Conservation (phyloP, 164 flowering plant species). For the Annona squamosa region DNA sequence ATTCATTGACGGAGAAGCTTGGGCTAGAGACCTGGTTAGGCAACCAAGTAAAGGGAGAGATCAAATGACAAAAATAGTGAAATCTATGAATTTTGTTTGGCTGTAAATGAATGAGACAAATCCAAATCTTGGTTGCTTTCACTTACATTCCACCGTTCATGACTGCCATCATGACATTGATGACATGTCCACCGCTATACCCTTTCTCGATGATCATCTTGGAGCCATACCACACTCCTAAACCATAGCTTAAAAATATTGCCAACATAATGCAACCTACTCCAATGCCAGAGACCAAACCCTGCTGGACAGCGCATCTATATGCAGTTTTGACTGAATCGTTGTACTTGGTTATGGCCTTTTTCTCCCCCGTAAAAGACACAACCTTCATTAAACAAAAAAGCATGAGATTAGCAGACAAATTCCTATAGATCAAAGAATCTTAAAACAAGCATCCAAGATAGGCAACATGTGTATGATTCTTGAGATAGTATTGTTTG, state of each 20-base stretch:
- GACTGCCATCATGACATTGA: constrained; percentile 48
- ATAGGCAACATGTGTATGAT: not conserved
- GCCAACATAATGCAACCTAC: constrained; percentile 29
- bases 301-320: constrained; percentile 34
- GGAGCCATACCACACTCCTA: constrained; percentile 66
- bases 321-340: constrained; percentile 36
- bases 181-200: constrained; percentile 55
- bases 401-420: not conserved
- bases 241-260: constrained; percentile 39
- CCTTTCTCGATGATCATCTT: constrained; percentile 47
- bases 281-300: constrained; percentile 54
- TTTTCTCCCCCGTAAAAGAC: constrained; percentile 67
- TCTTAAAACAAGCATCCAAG: not conserved
- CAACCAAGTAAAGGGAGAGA: not conserved
- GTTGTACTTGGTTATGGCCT: constrained; percentile 45
- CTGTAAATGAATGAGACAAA: not conserved
- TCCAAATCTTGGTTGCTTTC: not conserved
- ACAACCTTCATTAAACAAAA: constrained; percentile 38
- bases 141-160: constrained; percentile 69
- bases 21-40: constrained; percentile 45
- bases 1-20: constrained; percentile 42
- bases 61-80: not conserved
- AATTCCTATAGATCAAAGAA: not conserved
- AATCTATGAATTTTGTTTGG: not conserved
- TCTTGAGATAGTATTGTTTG: not conserved